These are phyloP conservation scores for Acrodontium crateriforme DNA, from an alignment of 2,329 filamentous ascomycete genomes.

Conservation along the genomic window DNA sequence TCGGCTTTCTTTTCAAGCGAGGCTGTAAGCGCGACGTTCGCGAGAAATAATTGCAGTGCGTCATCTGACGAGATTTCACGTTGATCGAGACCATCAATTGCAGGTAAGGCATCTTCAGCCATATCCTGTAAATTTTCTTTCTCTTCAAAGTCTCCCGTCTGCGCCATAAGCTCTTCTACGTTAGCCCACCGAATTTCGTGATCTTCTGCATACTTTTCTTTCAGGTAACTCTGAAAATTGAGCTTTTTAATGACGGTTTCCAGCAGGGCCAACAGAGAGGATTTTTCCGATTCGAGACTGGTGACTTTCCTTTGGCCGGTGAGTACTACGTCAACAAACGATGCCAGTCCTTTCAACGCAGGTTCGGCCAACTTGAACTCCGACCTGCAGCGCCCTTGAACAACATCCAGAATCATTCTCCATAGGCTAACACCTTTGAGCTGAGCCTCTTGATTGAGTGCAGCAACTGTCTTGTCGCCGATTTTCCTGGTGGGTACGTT, in stretches of 20 bases:
- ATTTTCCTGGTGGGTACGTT: conserved; percentile 73
- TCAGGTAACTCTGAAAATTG: conserved; percentile 59
- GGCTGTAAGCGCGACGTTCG: conserved; percentile 75
- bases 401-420: conserved; percentile 50
- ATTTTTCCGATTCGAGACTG: conserved; percentile 24
- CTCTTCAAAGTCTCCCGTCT: conserved; percentile 53
- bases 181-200: conserved; percentile 74
- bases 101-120: conserved; percentile 43
- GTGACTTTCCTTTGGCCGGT: conserved; percentile 41
- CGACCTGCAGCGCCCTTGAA: conserved; percentile 37
- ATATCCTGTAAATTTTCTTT: no score
- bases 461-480: conserved; percentile 63
- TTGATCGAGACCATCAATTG: conserved; percentile 56
- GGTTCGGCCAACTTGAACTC: conserved; percentile 42
- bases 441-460: conserved; percentile 64
- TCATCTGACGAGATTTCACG: conserved; percentile 40
- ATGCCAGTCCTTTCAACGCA: conserved; percentile 42
- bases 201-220: conserved; percentile 57
- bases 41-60: conserved; percentile 65
- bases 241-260: conserved; percentile 50
- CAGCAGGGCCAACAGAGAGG: conserved; percentile 35
- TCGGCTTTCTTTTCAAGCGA: conserved; percentile 55
- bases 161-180: conserved; percentile 70
- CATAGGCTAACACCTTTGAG: conserved; percentile 56
- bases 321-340: conserved; percentile 47